Evolutionary conservation across 192 early-diverging fungal genomes (phyloP).

Genomic region (Coemansia sp.): DNA sequence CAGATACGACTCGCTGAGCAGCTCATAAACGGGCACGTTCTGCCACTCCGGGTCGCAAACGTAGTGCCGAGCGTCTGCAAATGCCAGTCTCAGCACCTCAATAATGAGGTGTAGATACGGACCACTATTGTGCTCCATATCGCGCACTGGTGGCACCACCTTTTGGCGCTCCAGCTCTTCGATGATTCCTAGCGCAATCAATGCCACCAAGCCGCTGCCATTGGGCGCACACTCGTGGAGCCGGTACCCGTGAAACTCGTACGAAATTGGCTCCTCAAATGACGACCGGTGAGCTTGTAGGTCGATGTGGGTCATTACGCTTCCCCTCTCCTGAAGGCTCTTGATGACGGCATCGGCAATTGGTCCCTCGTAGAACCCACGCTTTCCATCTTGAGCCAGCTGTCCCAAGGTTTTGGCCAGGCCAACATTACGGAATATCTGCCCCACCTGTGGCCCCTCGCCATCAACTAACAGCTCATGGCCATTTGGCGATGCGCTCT

Average conservation of each 20-base stretch:
- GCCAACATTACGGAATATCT: conserved; percentile 64
- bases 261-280: conserved; percentile 63
- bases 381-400: conserved; percentile 58
- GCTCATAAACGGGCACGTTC: conserved; percentile 53
- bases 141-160: conserved; percentile 36
- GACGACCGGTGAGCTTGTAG: conserved; percentile 61
- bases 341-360: conserved; percentile 71
- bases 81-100: conserved; percentile 73
- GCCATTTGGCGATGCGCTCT: conserved; percentile 26
- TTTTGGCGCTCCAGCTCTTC: conserved; percentile 58
- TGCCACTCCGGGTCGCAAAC: conserved; percentile 69
- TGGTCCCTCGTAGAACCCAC: conserved; percentile 71
- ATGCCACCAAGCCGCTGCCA: conserved; percentile 72
- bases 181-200: conserved; percentile 73
- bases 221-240: conserved; percentile 80
- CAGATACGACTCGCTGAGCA: conserved; percentile 65
- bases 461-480: conserved; percentile 60
- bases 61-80: conserved; percentile 72
- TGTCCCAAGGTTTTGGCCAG: conserved; percentile 57
- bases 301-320: conserved; percentile 71
- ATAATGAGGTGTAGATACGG: conserved; percentile 72
- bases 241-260: conserved; percentile 62
- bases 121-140: conserved; percentile 61
- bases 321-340: conserved; percentile 56
- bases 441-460: conserved; percentile 59